Percentiles rank a stretch among this genome's conserved stretches.
Evolutionary conservation across 225 moss, liverwort and hornwort species (phyloP).

Genomic region (Polytrichum commune): DNA sequence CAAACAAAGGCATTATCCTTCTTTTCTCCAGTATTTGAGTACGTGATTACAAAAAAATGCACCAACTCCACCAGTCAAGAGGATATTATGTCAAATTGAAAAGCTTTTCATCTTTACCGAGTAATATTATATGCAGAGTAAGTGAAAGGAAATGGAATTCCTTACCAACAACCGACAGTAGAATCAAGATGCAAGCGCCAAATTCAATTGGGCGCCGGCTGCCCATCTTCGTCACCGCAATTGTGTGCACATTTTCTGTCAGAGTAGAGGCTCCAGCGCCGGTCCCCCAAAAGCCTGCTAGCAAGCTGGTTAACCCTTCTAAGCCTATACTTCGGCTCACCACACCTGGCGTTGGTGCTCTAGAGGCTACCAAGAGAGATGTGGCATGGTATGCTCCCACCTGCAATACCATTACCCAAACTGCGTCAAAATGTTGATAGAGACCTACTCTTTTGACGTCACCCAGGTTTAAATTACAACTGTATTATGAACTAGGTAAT

Average conservation of each 20-base stretch:
- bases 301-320: conserved; percentile 76
- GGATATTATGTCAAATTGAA: not conserved
- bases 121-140: no score
- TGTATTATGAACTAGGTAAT: no score
- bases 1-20: no score
- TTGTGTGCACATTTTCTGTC: conserved; percentile 90
- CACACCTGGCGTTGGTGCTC: conserved; percentile 88
- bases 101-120: no score
- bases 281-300: conserved; percentile 84
- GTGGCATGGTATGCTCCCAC: conserved; percentile 87
- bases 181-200: conserved; percentile 68
- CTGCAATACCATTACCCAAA: conserved; percentile 22
- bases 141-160: no score
- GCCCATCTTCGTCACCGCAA: conserved; percentile 92
- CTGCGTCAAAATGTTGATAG: no score
- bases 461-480: not conserved
- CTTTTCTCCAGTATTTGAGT: no score
- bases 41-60: no score
- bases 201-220: conserved; percentile 78
- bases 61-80: not conserved
- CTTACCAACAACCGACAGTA: conserved; percentile 69
- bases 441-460: not conserved
- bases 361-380: conserved; percentile 81
- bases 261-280: conserved; percentile 80
- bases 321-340: conserved; percentile 79